phyloP scores from a whole-genome alignment of 768 basidiomycete species.

The Boletus speciosus region DNA sequence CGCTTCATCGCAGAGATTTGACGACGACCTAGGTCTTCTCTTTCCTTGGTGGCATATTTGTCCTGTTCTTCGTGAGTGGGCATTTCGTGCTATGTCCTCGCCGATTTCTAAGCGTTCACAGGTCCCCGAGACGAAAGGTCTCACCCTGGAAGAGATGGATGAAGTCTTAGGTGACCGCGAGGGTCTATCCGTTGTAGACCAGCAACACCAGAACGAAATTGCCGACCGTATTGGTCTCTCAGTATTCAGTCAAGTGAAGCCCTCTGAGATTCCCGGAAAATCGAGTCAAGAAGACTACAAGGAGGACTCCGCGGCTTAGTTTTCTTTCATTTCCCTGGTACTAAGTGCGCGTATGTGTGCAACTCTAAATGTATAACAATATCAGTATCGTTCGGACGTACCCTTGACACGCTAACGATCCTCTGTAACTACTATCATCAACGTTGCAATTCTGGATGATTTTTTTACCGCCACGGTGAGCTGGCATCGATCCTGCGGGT shows the following conservation, averaged over 20 bases:
- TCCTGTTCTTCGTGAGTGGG: slow-evolving; percentile 56
- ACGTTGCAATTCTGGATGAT: background rate
- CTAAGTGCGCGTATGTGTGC: background rate
- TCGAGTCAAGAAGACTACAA: slow-evolving; percentile 14
- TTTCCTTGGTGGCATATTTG: slow-evolving; percentile 62
- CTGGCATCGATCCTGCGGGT: background rate
- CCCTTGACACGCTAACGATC: background rate
- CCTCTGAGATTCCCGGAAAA: slow-evolving; percentile 15
- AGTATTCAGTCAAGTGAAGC: slow-evolving; percentile 22
- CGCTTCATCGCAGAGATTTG: background rate
- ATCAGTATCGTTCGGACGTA: background rate
- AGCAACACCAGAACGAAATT: slow-evolving; percentile 46
- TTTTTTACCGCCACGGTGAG: no score
- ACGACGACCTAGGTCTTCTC: slow-evolving; percentile 50
- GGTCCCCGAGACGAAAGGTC: slow-evolving; percentile 73
- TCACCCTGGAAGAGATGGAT: slow-evolving; percentile 78
- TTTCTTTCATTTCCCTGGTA: background rate
- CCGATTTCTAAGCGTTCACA: slow-evolving; percentile 14
- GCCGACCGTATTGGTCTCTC: slow-evolving; percentile 62
- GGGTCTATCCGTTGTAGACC: slow-evolving; percentile 56
- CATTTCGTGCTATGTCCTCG: background rate
- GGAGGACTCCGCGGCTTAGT: background rate
- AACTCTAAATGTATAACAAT: background rate
- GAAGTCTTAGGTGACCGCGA: slow-evolving; percentile 61
- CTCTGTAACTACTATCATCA: background rate